Evolutionary conservation across 2,329 filamentous ascomycete genomes (phyloP).

Genomic region (Cryphonectria japonica): DNA sequence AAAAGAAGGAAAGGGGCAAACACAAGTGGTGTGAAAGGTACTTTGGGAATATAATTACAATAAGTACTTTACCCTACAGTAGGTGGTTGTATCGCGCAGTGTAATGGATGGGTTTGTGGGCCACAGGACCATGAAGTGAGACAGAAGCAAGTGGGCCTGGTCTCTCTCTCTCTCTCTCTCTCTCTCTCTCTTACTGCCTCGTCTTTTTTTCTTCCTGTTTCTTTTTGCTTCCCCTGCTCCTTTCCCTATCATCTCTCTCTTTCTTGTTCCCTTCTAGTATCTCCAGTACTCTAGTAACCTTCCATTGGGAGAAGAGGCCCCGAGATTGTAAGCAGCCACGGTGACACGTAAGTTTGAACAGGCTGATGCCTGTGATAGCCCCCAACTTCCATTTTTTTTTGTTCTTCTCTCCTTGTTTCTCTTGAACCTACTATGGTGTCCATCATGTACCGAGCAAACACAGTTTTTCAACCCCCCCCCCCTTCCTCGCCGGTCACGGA

Average conservation of each 20-base stretch:
- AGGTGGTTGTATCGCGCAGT: neutral
- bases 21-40: neutral
- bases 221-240: too few species aligned
- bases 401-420: too few species aligned
- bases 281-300: neutral
- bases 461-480: neutral
- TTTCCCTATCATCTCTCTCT: neutral
- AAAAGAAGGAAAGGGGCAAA: neutral
- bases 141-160: neutral
- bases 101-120: neutral
- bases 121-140: neutral
- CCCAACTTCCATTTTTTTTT: neutral
- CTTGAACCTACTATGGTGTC: too few species aligned
- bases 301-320: neutral
- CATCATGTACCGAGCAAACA: too few species aligned
- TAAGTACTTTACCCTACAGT: neutral
- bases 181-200: neutral
- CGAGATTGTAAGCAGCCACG: neutral
- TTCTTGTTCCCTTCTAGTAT: neutral
- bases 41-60: neutral
- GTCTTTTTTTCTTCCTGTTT: neutral
- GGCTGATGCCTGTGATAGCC: neutral
- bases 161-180: neutral
- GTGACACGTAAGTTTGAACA: neutral
- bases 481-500: neutral